Evolutionary conservation across 768 basidiomycete genomes (phyloP), one percentile per base, ranked within the genome.

Genomic region (Lactarius quietus): DNA sequence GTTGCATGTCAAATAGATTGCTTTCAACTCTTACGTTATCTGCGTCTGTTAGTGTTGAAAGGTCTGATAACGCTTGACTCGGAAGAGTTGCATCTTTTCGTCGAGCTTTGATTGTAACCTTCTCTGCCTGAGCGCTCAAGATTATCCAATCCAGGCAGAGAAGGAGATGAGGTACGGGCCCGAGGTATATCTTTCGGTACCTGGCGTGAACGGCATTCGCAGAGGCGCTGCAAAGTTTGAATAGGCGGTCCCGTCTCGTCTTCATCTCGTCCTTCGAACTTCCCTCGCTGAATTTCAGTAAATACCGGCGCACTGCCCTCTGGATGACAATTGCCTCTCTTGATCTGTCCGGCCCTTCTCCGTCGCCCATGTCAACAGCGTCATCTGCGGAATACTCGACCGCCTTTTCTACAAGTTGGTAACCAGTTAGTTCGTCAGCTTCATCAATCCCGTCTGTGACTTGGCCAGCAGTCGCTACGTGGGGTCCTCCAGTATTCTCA

Each of bases 91-190:
- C 48, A 1, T 58, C 20, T 12, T 14, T 14, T 15, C 60, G 31
- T 29, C 33, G 55, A n/a, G 26, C 48, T 15, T 62, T 66, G 48
- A 53, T 45, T 17, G 10, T 20, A 20, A 17, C 10, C 60, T 57
- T 66, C 31, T 26, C 35, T 5, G 12, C 18, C 41, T 29, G 38
- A 3, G 60, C 60, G 3, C 38, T 36, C 23, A 14, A 17, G 36
- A 8, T 14, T 38, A 62, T 41, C 60, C 65, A 66, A 29, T 66
- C 60, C 28, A 66, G 4, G 33, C 65, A 61, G 56, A 66, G 51
- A 41, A 66, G 48, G 15, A 66, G 65, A 29, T 66, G 65, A 1
- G 65, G 65, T 29, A 66, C 18, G 12, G 65, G 60, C 6, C 65
- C 65, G 29, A 66, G 65, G 28, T 66, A 62, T 1, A 57, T 17